These are phyloP conservation scores for Aureobasidium sp. DNA, from an alignment of 2,329 filamentous ascomycete species.

Conservation along the genomic window DNA sequence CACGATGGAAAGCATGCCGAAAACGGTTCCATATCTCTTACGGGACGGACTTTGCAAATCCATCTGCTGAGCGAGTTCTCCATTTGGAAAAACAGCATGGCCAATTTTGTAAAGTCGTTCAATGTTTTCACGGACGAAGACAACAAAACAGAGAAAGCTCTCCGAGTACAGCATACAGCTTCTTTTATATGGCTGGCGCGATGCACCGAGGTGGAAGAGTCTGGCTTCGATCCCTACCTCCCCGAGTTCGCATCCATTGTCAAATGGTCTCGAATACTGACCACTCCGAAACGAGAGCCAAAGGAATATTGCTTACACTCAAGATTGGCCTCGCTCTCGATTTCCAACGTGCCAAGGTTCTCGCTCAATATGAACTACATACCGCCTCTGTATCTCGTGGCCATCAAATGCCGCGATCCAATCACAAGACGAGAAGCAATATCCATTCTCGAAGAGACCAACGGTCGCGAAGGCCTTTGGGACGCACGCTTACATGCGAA, in stretches of 20 bases:
- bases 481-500: conserved; percentile 18
- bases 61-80: conserved; percentile 1
- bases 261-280: not conserved
- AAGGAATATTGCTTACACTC: not conserved
- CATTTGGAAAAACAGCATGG: conserved; percentile 7
- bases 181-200: conserved; percentile 20
- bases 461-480: conserved; percentile 22
- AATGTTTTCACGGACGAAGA: not conserved
- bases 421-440: conserved; percentile 21
- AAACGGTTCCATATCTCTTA: not conserved
- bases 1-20: not conserved
- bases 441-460: conserved; percentile 17
- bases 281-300: not conserved
- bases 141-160: not conserved
- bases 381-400: conserved; percentile 22
- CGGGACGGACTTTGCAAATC: not conserved
- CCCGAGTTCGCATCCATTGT: conserved; percentile 20
- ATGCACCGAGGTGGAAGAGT: conserved; percentile 18
- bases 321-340: conserved; percentile 2
- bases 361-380: conserved; percentile 25
- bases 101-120: not conserved
- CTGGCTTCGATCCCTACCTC: conserved; percentile 18
- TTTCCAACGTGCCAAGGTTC: conserved; percentile 18
- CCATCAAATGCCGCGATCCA: conserved; percentile 23
- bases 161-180: conserved; percentile 20